Evolutionary conservation across 1,284 basidiomycete genomes (phyloP), one percentile per base, ranked within the genome.

Genomic region (Anthracocystis walkeri): DNA sequence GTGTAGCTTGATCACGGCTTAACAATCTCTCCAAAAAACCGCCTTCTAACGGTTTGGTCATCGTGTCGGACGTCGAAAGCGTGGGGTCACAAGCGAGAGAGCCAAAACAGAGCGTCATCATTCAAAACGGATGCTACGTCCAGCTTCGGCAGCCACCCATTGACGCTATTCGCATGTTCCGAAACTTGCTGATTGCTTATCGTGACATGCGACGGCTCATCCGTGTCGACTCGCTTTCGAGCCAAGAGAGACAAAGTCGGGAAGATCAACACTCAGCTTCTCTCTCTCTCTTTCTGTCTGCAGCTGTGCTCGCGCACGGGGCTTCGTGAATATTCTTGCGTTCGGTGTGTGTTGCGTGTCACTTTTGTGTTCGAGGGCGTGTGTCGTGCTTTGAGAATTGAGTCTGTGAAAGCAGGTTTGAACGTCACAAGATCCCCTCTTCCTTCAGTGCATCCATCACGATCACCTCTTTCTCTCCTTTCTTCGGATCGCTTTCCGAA

Each of bases 401-500:
- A 7, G 31, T n/a, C 20, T 49, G 48, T 49, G 48, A 48, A 48
- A 48, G 46, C 27, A 48, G 29, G 16, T 12, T 18, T 5, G 46
- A 18, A 8, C 41, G 41, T 21, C n/a, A 8, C 41, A 42, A 42
- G 6, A 14, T 2, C 7, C 2, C 21, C 7, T 16, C 16, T 40
- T 12, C 31, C 7, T 51, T n/a, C 51, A 18, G 14, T 27, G 12
- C 51, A 41, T 48, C 21, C 55, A 23, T 46, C 44, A 23, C n/a
- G n/a, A 33, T 46, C 54, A 35, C 21, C 5, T 29, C 31, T 14
- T 21, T 21, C 27, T 18, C 21, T 12, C 41, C 18, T 20, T 29
- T 6, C 7, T 1, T 48, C 55, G 55, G 45, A 48, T 23, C 35
- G 35, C 55, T 29, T 27, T 40, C 44, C 45, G 54, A 56, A 42